Evolutionary conservation across 805 yeast species (phyloP).

Genomic region (Yamadazyma insecticola): DNA sequence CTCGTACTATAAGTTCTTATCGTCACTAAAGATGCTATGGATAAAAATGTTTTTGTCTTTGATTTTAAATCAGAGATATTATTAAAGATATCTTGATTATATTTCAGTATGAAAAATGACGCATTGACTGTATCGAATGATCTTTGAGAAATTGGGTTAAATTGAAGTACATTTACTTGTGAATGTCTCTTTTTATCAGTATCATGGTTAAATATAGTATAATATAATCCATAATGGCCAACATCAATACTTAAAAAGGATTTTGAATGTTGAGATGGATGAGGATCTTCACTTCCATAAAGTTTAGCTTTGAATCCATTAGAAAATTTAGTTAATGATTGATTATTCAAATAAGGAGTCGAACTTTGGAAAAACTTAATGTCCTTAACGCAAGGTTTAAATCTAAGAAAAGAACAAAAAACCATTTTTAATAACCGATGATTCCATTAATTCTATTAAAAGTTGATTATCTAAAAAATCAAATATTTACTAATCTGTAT

Average conservation of each 20-base stretch:
- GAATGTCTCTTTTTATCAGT: conserved; percentile 7
- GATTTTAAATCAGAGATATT: conserved; percentile 21
- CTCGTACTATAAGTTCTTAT: conserved; percentile 4
- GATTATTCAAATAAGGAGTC: conserved; percentile 8
- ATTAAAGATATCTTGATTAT: conserved; percentile 25
- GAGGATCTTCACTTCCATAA: conserved; percentile 14
- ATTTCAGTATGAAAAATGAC: conserved; percentile 24
- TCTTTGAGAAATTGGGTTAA: conserved; percentile 5
- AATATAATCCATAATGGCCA: conserved; percentile 44
- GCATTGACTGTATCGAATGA: conserved; percentile 1
- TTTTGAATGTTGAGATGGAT: conserved; percentile 14
- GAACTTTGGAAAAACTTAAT: conserved; percentile 12
- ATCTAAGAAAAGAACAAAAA: no score
- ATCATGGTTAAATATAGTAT: conserved; percentile 35
- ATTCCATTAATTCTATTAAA: no score
- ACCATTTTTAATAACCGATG: no score
- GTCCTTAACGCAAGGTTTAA: no score
- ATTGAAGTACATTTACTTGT: conserved; percentile 1
- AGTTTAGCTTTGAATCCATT: conserved; percentile 6
- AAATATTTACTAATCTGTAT: no score
- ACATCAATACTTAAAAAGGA: conserved; percentile 23
- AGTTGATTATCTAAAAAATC: no score
- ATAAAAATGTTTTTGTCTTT: conserved; percentile 16
- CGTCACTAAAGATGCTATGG: conserved; percentile 16
- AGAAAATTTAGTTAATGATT: conserved; percentile 7